Conservation (phyloP, 2,329 filamentous ascomycete species). For the Camillea tinctor region DNA sequence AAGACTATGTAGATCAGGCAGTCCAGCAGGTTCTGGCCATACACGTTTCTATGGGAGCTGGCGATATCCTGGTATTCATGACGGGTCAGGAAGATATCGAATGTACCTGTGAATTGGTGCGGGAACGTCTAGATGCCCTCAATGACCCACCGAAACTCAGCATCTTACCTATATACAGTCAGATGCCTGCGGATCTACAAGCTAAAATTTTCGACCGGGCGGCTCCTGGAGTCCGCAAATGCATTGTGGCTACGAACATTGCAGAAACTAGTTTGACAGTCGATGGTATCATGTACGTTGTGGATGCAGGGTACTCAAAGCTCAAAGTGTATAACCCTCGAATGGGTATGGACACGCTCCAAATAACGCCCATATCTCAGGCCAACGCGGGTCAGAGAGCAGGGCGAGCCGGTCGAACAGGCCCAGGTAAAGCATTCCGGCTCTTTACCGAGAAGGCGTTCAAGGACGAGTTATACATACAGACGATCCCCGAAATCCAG, state of each 20-base stretch:
- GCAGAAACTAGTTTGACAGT: conserved; percentile 97
- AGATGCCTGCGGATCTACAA: conserved; percentile 97
- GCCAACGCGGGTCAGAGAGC: conserved; percentile 93
- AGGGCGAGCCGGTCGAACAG: conserved; percentile 89
- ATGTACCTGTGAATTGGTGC: conserved; percentile 88
- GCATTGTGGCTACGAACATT: conserved; percentile 98
- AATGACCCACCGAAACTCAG: conserved; percentile 94
- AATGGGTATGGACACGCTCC: conserved; percentile 98
- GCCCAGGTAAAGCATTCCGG: conserved; percentile 91
- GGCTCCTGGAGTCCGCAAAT: conserved; percentile 86
- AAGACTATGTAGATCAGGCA: conserved; percentile 96
- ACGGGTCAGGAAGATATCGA: conserved; percentile 99
- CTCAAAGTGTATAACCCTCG: conserved; percentile 98
- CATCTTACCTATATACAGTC: conserved; percentile 96
- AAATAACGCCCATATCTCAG: conserved; percentile 96
- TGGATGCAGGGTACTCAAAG: conserved; percentile 94
- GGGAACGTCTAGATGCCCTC: conserved; percentile 80
- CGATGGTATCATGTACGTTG: conserved; percentile 98
- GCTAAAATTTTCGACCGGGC: conserved; percentile 97
- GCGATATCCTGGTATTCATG: conserved; percentile 98
- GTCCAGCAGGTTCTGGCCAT: conserved; percentile 95
- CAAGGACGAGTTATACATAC: conserved; percentile 92
- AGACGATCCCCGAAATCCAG: conserved; percentile 97
- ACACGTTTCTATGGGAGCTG: conserved; percentile 88
- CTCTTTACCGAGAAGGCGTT: conserved; percentile 93